Conservation (phyloP, 2,329 filamentous ascomycete genomes). For the Pyrenochaeta sp. region DNA sequence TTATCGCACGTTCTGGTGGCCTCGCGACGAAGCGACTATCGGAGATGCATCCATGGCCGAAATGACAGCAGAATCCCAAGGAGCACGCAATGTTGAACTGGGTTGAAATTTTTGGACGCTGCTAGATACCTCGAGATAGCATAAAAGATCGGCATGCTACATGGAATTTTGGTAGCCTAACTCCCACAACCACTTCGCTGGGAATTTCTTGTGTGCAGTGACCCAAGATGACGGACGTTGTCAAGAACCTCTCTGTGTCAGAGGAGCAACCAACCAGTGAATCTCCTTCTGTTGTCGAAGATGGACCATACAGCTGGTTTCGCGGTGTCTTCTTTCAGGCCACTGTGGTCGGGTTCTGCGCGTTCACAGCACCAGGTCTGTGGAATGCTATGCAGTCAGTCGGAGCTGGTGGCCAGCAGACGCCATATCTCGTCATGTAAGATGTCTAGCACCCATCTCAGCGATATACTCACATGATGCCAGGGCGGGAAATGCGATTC, state of each 20-base stretch:
- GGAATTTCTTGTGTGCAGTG: neutral
- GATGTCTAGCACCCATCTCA: neutral
- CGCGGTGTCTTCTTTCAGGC: conserved; percentile 39
- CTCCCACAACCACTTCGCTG: neutral
- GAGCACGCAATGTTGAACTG: conserved; percentile 6
- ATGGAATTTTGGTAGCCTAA: neutral
- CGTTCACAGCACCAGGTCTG: conserved; percentile 38
- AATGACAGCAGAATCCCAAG: neutral
- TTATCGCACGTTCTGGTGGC: neutral
- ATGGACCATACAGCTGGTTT: conserved; percentile 22
- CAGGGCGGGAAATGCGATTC: conserved; percentile 45
- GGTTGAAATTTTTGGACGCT: neutral
- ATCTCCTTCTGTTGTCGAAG: neutral
- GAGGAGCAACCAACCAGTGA: neutral
- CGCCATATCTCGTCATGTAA: conserved; percentile 39
- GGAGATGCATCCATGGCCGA: neutral
- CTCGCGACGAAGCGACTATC: neutral
- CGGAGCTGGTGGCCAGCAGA: conserved; percentile 39
- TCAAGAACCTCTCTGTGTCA: neutral
- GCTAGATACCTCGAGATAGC: neutral
- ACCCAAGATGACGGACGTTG: neutral
- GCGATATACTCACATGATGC: neutral
- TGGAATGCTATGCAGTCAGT: conserved; percentile 44
- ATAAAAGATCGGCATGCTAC: conserved; percentile 1
- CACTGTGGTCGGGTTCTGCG: conserved; percentile 26